These are phyloP conservation scores for Fusarium sp. DNA, from an alignment of 2,329 filamentous ascomycete genomes.

Conservation along the genomic window DNA sequence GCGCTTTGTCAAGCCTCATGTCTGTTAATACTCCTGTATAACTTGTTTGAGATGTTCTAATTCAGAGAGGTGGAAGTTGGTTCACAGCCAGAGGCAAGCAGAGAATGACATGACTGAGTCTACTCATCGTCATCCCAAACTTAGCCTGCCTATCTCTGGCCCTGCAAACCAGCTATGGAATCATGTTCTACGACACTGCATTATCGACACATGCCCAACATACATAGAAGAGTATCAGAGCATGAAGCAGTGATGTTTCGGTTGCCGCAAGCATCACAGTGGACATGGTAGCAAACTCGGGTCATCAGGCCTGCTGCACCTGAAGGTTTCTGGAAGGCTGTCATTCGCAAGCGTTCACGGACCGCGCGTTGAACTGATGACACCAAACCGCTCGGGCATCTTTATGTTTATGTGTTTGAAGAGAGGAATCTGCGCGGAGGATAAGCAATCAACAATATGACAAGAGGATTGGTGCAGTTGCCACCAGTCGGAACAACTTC, in stretches of 20 bases:
- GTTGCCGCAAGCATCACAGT: slow-evolving; percentile 18
- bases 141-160: background rate
- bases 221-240: slow-evolving; percentile 10
- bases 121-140: background rate
- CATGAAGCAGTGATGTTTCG: slow-evolving; percentile 24
- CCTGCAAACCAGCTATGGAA: slow-evolving; percentile 20
- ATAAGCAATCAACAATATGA: slow-evolving; percentile 44
- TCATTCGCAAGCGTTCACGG: slow-evolving; percentile 29
- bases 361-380: slow-evolving; percentile 30
- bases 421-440: slow-evolving; percentile 25
- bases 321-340: slow-evolving; percentile 45
- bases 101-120: background rate
- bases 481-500: slow-evolving; percentile 31
- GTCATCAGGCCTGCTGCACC: slow-evolving; percentile 32
- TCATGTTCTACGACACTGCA: slow-evolving; percentile 19
- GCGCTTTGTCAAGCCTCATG: slow-evolving; percentile 29
- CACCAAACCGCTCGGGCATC: slow-evolving; percentile 22
- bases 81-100: slow-evolving; percentile 9
- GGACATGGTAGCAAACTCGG: slow-evolving; percentile 35
- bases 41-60: slow-evolving; percentile 31
- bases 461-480: slow-evolving; percentile 33
- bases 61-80: slow-evolving; percentile 10
- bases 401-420: slow-evolving; percentile 31
- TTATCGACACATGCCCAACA: slow-evolving; percentile 17
- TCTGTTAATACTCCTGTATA: slow-evolving; percentile 38